Conservation (phyloP, 2,329 filamentous ascomycete genomes). For the Colletotrichum trifolii region DNA sequence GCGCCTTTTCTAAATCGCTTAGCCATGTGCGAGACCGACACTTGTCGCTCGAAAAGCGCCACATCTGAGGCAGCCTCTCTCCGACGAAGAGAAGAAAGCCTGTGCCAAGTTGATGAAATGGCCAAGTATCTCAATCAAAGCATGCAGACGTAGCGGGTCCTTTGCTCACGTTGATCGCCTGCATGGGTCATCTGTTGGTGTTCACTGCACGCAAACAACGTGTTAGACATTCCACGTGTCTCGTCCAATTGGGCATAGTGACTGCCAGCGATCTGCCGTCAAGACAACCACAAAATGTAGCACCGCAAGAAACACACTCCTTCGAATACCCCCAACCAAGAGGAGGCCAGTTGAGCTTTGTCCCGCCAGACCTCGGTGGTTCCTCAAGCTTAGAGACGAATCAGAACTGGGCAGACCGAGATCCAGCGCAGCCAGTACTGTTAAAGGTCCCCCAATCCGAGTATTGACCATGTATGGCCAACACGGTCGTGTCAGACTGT, state of each 20-base stretch:
- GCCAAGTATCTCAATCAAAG: too few species aligned
- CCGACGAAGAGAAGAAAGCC: too few species aligned
- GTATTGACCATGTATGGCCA: slow-evolving; percentile 76
- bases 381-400: background rate
- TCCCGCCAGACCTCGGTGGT: slow-evolving; percentile 5
- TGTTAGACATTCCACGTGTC: slow-evolving; percentile 16
- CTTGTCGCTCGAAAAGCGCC: too few species aligned
- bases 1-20: too few species aligned
- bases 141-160: too few species aligned
- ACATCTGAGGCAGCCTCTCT: too few species aligned
- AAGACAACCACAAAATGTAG: slow-evolving; percentile 50
- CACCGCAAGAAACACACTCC: slow-evolving; percentile 45
- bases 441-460: slow-evolving; percentile 73
- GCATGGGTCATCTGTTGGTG: too few species aligned
- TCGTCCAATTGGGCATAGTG: slow-evolving; percentile 44
- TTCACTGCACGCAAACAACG: too few species aligned
- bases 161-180: too few species aligned
- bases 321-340: slow-evolving; percentile 45
- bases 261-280: slow-evolving; percentile 47
- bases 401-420: slow-evolving; percentile 53
- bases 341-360: slow-evolving; percentile 17
- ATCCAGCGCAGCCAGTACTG: slow-evolving; percentile 76
- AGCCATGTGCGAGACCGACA: too few species aligned
- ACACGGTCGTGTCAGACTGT: slow-evolving; percentile 74
- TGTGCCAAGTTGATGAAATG: too few species aligned